Evolutionary conservation across 1,284 basidiomycete species (phyloP), one percentile per base, ranked within the genome.

Genomic region (Tremellales sp.): DNA sequence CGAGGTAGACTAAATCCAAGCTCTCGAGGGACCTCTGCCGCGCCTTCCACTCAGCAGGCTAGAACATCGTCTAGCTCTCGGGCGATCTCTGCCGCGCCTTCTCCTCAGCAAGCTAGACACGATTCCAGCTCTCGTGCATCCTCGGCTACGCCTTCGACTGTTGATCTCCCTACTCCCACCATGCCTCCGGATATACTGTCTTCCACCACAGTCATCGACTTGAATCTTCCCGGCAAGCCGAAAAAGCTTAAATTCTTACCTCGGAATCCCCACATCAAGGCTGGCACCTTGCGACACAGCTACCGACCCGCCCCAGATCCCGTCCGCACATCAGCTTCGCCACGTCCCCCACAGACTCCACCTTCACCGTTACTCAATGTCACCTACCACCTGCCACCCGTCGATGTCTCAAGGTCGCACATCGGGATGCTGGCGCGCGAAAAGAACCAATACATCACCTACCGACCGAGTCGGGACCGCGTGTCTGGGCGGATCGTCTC

Each of bases 351-450:
- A n/a, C n/a, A n/a, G n/a, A n/a, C n/a, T n/a, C n/a, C n/a, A n/a
- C n/a, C n/a, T n/a, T n/a, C n/a, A n/a, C n/a, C n/a, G n/a, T n/a
- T n/a, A n/a, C n/a, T n/a, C n/a, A n/a, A n/a, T n/a, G n/a, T n/a
- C n/a, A n/a, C n/a, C n/a, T n/a, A n/a, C n/a, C n/a, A n/a, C 5
- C 32, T 32, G 9, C 9, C n/a, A 43, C 10, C 13, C 25, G 18
- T 21, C 14, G 29, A 24, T 5, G 16, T 32, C 29, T 31, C 27
- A 5, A 21, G 52, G 9, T 29, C 35, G 2, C 59, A 65, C 45
- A 41, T 57, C 21, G 64, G 59, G 8, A 27, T 56, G 4, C 55
- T 68, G 4, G 31, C 58, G 3, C 61, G 63, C 5, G 66, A 68
- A 45, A 45, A 61, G 5, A 52, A 57, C 14, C 48, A 62, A 34